A percentile compares a stretch with the other conserved stretches of the same genome.
phyloP scores from a whole-genome alignment of 352 stramenopile genomes.

The Phytophthora idaei region DNA sequence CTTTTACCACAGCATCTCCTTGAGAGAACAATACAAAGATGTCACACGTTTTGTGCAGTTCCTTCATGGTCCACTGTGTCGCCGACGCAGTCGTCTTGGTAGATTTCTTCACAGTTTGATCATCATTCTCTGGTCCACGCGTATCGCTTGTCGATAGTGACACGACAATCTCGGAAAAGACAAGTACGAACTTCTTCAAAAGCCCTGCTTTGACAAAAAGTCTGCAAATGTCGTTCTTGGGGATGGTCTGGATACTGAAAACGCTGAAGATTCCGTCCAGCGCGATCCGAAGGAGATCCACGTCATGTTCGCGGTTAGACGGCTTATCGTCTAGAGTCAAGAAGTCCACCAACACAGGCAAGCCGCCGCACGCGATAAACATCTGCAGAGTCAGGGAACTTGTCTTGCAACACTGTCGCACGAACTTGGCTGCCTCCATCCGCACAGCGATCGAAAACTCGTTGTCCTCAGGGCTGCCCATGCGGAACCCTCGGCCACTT shows the following conservation, averaged over 20 bases:
- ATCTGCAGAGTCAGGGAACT: slow-evolving; percentile 91
- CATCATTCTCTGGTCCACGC: slow-evolving; percentile 14
- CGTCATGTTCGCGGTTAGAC: slow-evolving; percentile 40
- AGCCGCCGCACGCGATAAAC: slow-evolving; percentile 92
- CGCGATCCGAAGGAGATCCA: slow-evolving; percentile 80
- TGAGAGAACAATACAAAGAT: slow-evolving; percentile 93
- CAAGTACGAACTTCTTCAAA: slow-evolving; percentile 86
- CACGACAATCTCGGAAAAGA: slow-evolving; percentile 82
- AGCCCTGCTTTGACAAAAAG: slow-evolving; percentile 94
- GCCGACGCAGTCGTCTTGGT: slow-evolving; percentile 10
- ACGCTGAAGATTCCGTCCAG: slow-evolving; percentile 92
- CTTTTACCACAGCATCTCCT: slow-evolving; percentile 91
- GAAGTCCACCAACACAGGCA: slow-evolving; percentile 88
- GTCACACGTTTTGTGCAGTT: slow-evolving; percentile 85
- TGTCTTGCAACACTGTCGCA: slow-evolving; percentile 88
- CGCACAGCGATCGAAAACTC: slow-evolving; percentile 67
- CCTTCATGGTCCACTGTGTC: slow-evolving; percentile 58
- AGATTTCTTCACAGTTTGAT: background rate
- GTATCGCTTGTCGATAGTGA: slow-evolving; percentile 37
- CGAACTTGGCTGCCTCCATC: slow-evolving; percentile 88
- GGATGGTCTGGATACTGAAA: slow-evolving; percentile 91
- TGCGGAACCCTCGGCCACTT: slow-evolving; percentile 21
- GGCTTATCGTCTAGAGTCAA: slow-evolving; percentile 49
- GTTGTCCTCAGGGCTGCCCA: slow-evolving; percentile 23
- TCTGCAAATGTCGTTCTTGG: slow-evolving; percentile 94